Percentiles rank a stretch among this genome's conserved stretches.
These are phyloP conservation scores for Alternaria atra DNA, from an alignment of 2,329 filamentous ascomycete genomes.

Conservation along the genomic window DNA sequence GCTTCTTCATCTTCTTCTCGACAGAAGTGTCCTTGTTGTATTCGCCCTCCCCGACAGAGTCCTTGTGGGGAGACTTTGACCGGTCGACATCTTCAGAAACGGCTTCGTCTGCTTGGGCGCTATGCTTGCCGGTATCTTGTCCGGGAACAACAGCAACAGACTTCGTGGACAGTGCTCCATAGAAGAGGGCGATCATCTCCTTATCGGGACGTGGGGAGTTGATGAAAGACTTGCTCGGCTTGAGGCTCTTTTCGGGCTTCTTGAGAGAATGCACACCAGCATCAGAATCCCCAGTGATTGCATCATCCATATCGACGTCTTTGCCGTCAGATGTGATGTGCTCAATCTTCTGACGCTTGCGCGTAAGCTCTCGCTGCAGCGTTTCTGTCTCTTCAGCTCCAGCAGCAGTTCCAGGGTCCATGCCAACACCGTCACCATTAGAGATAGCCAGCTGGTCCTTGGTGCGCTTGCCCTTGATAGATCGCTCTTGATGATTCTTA, in stretches of 20 bases:
- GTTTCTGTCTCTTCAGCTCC: not conserved
- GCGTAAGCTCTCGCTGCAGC: not conserved
- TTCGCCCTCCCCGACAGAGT: no score
- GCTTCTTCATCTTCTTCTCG: no score
- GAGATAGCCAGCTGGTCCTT: not conserved
- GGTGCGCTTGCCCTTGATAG: not conserved
- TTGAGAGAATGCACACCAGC: not conserved
- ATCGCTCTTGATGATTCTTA: slow-evolving; percentile 3
- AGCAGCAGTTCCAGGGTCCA: not conserved
- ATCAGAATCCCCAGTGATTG: not conserved
- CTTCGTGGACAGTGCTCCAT: not conserved
- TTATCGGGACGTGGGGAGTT: not conserved
- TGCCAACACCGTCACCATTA: not conserved
- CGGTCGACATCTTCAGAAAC: no score
- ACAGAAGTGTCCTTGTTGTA: no score
- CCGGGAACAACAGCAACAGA: not conserved
- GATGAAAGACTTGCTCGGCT: not conserved
- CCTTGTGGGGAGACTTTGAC: no score
- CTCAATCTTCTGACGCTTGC: slow-evolving; percentile 1
- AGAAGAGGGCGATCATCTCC: not conserved
- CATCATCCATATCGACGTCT: not conserved
- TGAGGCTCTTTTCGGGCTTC: not conserved
- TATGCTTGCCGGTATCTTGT: not conserved
- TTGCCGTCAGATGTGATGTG: not conserved
- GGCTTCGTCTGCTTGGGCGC: no score